Evolutionary conservation across 805 yeast genomes (phyloP).

Genomic region (Kuraishia cidri): DNA sequence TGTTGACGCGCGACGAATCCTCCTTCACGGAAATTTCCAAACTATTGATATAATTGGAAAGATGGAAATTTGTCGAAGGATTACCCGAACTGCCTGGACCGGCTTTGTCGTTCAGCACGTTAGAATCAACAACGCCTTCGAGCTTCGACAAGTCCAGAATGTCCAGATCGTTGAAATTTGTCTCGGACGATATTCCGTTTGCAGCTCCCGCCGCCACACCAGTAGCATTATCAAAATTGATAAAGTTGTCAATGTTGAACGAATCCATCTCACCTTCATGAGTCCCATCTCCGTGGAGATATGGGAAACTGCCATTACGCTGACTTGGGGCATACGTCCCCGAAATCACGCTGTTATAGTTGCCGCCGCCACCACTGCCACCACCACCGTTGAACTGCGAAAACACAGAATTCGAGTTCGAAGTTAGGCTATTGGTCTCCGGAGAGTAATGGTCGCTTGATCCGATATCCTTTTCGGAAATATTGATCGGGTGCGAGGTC

Average conservation of each 20-base stretch:
- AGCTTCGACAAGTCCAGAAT: constrained; percentile 17
- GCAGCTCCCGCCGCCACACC: background rate
- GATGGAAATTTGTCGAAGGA: constrained; percentile 7
- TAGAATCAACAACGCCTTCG: no score
- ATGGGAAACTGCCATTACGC: no score
- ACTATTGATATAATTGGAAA: constrained; percentile 20
- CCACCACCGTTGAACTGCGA: constrained; percentile 10
- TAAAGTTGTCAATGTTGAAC: constrained; percentile 20
- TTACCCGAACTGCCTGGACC: no score
- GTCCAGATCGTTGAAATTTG: constrained; percentile 11
- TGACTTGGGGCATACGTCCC: no score
- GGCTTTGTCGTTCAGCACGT: no score
- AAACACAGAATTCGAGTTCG: constrained; percentile 10
- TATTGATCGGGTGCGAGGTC: constrained; percentile 16
- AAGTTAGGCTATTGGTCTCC: constrained; percentile 10
- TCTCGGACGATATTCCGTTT: background rate
- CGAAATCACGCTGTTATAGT: no score
- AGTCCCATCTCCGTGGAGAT: background rate
- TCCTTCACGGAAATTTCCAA: constrained; percentile 21
- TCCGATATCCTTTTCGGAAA: constrained; percentile 8
- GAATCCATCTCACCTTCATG: constrained; percentile 8
- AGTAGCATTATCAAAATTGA: constrained; percentile 17
- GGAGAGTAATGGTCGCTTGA: constrained; percentile 11
- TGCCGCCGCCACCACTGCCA: no score
- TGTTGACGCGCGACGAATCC: constrained; percentile 6